Conservation (phyloP, 169 alveolate species). For the Plasmodium relictum region DNA sequence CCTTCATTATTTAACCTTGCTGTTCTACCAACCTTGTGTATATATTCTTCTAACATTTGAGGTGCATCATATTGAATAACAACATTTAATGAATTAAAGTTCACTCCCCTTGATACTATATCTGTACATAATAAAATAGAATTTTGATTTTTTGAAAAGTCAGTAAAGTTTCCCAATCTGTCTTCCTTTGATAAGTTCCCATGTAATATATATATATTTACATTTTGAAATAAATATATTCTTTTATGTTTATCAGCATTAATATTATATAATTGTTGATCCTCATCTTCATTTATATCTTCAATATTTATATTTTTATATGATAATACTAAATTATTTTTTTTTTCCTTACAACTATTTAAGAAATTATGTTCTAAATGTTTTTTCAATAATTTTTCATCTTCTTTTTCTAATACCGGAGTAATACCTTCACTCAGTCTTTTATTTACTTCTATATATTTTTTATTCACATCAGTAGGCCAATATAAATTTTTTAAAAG, state of each 20-base stretch:
- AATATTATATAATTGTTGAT: background rate
- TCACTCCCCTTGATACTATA: constrained; percentile 96
- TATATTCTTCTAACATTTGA: constrained; percentile 93
- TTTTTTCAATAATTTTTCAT: constrained; percentile 26
- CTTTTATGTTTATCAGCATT: constrained; percentile 46
- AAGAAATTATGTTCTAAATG: constrained; percentile 19
- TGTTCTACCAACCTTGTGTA: constrained; percentile 96
- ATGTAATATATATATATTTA: constrained; percentile 80
- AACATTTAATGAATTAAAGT: constrained; percentile 92
- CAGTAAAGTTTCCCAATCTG: constrained; percentile 77
- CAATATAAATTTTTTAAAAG: constrained; percentile 79
- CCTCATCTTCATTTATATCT: constrained; percentile 11
- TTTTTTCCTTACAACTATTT: constrained; percentile 4
- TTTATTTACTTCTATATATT: constrained; percentile 52
- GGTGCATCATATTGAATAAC: constrained; percentile 96
- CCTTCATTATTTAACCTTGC: constrained; percentile 91
- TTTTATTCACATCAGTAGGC: constrained; percentile 79
- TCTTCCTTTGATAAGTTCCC: constrained; percentile 84
- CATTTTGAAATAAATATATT: constrained; percentile 16
- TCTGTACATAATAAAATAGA: constrained; percentile 93
- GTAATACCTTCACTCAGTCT: constrained; percentile 7
- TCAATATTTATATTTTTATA: constrained; percentile 63
- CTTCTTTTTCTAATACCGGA: constrained; percentile 17
- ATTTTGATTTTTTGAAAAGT: constrained; percentile 77
- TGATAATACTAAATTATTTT: constrained; percentile 5